phyloP scores from a whole-genome alignment of 306 rosid genomes.

The Rosa chinensis region DNA sequence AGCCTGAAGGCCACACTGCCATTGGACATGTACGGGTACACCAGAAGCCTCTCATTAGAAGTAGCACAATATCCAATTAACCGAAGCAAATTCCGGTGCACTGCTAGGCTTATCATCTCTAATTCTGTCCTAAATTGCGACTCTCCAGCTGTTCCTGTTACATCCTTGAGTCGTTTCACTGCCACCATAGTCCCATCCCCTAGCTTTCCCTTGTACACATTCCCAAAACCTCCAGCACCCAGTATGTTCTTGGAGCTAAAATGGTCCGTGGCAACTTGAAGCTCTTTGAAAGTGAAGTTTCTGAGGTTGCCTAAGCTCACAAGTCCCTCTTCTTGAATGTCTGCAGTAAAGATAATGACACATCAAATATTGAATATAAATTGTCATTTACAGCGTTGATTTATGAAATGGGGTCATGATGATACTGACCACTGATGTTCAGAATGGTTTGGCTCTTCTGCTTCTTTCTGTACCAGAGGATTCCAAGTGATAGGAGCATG shows the following conservation, averaged over 20 bases:
- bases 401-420: constrained; percentile 12
- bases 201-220: constrained; percentile 86
- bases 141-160: constrained; percentile 84
- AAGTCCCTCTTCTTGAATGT: constrained; percentile 76
- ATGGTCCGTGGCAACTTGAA: constrained; percentile 74
- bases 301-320: constrained; percentile 82
- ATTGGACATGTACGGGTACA: constrained; percentile 93
- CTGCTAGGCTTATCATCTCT: constrained; percentile 98
- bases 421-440: constrained; percentile 61
- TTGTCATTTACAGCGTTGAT: background rate
- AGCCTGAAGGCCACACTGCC: constrained; percentile 96
- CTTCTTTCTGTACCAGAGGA: constrained; percentile 64
- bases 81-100: constrained; percentile 85
- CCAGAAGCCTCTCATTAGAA: constrained; percentile 77
- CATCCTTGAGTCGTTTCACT: constrained; percentile 91
- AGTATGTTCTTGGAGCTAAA: constrained; percentile 83
- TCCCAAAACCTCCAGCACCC: constrained; percentile 98
- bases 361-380: background rate
- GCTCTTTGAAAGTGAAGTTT: constrained; percentile 76
- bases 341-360: constrained; percentile 35
- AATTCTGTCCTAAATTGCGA: constrained; percentile 87
- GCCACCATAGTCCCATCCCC: constrained; percentile 83
- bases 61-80: constrained; percentile 87
- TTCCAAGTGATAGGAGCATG: constrained; percentile 46
- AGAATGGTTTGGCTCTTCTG: constrained; percentile 57